Evolutionary conservation across 257 asterid species (phyloP), one percentile per base, ranked within the genome.

Genomic region (Misopates orontium): DNA sequence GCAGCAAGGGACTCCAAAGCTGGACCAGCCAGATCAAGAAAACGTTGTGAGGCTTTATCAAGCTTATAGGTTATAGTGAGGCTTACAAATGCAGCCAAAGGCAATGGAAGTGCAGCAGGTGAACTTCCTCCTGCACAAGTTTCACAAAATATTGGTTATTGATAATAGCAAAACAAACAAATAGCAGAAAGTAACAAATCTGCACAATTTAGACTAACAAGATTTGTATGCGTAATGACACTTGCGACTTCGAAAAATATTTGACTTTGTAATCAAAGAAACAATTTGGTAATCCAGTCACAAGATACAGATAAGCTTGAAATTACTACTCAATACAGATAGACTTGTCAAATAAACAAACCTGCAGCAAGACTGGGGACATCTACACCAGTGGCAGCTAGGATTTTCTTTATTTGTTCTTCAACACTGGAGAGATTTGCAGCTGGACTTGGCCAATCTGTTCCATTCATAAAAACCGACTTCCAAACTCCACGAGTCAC

Each of bases 401-500:
- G 74, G 58, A 90, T 90, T 78, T 88, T 90, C 95, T 87, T 93
- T 50, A 93, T 90, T 67, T 93, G 95, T 72, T 86, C 95, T 86
- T 93, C 97, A 39, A 93, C 99, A 62, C 82, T 76, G 54, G 86
- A 81, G 56, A 93, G 90, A 82, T 93, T 90, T 58, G 97, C 94
- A 49, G 91, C 97, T 11, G 99, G 99, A 69, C 99, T 93, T 4
- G 99, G 99, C 99, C 99, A 93, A 78, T 93, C 99, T 1, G 97
- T 87, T 62, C 99, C 99, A 61, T 93, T 93, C 99, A 93, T 93
- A 67, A 78, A 83, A 76, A 86, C 97, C 12, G 95, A 84, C 74
- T 93, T 87, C 99, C 99, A 93, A 28, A 93, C 86, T 55, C 97
- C 99, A 64, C 99, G 99, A 50, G 96, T 93, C 56, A 93, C 97